Conservation (phyloP, 768 basidiomycete genomes). For the Trametes maxima region DNA sequence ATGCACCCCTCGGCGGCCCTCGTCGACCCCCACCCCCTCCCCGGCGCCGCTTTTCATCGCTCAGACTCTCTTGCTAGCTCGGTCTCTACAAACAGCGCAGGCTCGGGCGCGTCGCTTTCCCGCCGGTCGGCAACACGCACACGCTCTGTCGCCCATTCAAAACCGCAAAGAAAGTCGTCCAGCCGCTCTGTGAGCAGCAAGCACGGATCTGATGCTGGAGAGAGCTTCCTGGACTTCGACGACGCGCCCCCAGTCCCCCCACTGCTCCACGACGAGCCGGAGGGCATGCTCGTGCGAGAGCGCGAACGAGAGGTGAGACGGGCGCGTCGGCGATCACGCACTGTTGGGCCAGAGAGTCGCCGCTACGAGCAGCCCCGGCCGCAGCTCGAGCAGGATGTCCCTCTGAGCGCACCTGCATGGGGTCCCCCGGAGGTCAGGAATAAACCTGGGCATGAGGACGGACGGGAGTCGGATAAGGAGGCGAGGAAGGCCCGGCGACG, state of each 20-base stretch:
- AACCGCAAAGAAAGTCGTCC: slow-evolving; percentile 29
- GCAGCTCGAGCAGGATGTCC: neutral
- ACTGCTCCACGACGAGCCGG: slow-evolving; percentile 22
- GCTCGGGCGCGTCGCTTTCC: slow-evolving; percentile 27
- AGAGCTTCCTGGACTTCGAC: slow-evolving; percentile 24
- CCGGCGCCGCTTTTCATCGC: slow-evolving; percentile 28
- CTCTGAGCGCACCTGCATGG: too few relatives aligned
- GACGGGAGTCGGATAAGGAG: neutral
- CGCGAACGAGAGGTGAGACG: slow-evolving; percentile 14
- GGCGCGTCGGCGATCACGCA: slow-evolving; percentile 15
- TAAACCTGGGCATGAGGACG: too few relatives aligned
- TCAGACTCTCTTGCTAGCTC: slow-evolving; percentile 35
- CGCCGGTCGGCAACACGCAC: slow-evolving; percentile 37
- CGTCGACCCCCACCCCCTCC: slow-evolving; percentile 20
- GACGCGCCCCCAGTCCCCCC: slow-evolving; percentile 24
- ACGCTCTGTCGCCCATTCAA: slow-evolving; percentile 28
- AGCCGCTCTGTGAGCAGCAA: slow-evolving; percentile 21
- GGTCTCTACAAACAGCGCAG: slow-evolving; percentile 21
- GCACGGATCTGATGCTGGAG: slow-evolving; percentile 18
- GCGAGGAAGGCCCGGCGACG: slow-evolving; percentile 9
- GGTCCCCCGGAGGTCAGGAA: too few relatives aligned
- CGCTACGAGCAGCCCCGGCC: neutral
- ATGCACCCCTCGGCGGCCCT: slow-evolving; percentile 35
- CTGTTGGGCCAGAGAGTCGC: slow-evolving; percentile 9
- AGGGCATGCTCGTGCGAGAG: slow-evolving; percentile 13